phyloP scores from a whole-genome alignment of 306 rosid genomes.

The Aeschynomene evenia region DNA sequence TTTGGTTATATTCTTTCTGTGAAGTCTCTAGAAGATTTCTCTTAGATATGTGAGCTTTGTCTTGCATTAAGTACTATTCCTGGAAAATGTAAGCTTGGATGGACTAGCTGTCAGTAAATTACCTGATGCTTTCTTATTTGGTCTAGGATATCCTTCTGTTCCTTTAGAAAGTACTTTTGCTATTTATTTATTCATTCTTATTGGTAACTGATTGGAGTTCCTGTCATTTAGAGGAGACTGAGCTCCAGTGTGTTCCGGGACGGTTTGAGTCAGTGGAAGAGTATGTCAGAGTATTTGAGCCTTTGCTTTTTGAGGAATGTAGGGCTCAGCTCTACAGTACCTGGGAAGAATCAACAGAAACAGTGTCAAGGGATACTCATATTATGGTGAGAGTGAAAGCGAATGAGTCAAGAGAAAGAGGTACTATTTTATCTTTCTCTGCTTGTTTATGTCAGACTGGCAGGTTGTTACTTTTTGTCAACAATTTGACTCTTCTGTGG shows the following conservation, averaged over 20 bases:
- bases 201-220: slow-evolving; percentile 32
- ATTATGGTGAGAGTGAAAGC: slow-evolving; percentile 82
- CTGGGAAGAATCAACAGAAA: slow-evolving; percentile 92
- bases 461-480: not conserved
- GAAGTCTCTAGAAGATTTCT: too few species aligned
- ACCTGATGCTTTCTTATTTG: not conserved
- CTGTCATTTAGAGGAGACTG: slow-evolving; percentile 76
- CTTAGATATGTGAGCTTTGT: too few species aligned
- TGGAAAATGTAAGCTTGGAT: not conserved
- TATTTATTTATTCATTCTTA: slow-evolving; percentile 19
- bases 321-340: slow-evolving; percentile 97
- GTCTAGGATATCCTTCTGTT: slow-evolving; percentile 20
- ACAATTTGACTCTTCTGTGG: not conserved
- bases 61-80: not conserved
- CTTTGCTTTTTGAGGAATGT: slow-evolving; percentile 97
- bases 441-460: slow-evolving; percentile 12
- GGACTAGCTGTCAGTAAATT: slow-evolving; percentile 11
- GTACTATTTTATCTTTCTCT: slow-evolving; percentile 39
- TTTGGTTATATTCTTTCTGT: not conserved
- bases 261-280: slow-evolving; percentile 92
- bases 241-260: slow-evolving; percentile 89
- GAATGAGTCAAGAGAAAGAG: slow-evolving; percentile 95
- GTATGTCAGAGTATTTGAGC: slow-evolving; percentile 89
- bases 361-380: slow-evolving; percentile 81
- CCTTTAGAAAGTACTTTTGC: slow-evolving; percentile 17